phyloP scores from a whole-genome alignment of 768 basidiomycete genomes.

The Russula lepida region DNA sequence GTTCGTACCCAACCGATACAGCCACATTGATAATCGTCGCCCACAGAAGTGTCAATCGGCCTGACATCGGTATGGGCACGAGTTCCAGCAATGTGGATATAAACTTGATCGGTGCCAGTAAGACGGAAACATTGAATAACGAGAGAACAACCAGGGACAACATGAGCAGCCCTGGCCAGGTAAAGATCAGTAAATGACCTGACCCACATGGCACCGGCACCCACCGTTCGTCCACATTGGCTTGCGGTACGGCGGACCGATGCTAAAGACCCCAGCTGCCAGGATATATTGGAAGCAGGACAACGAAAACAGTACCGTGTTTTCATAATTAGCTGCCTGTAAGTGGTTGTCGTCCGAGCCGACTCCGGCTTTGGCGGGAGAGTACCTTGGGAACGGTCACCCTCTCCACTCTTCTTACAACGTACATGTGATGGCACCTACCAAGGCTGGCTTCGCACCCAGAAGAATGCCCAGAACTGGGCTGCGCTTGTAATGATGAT shows the following conservation, averaged over 20 bases:
- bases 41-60: constrained; percentile 58
- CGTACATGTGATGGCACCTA: constrained; percentile 29
- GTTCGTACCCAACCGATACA: constrained; percentile 68
- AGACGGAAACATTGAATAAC: constrained; percentile 65
- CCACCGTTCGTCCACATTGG: constrained; percentile 94
- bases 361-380: constrained; percentile 30
- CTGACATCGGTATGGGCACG: constrained; percentile 62
- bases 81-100: constrained; percentile 62
- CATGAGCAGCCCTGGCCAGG: constrained; percentile 65
- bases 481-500: constrained; percentile 74
- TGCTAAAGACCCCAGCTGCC: constrained; percentile 94
- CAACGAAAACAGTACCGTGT: constrained; percentile 83
- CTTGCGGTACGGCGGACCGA: constrained; percentile 93
- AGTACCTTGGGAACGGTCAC: constrained; percentile 12
- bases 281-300: constrained; percentile 99
- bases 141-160: constrained; percentile 60
- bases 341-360: constrained; percentile 50
- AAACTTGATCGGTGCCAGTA: constrained; percentile 59
- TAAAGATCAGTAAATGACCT: background rate
- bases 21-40: constrained; percentile 64
- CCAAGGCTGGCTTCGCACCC: constrained; percentile 84
- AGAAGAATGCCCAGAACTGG: constrained; percentile 84
- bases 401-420: background rate
- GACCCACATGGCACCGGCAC: background rate
- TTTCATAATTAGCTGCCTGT: constrained; percentile 83